Conservation (phyloP, 108 stramenopile species). For the Schizochytrium sp. region DNA sequence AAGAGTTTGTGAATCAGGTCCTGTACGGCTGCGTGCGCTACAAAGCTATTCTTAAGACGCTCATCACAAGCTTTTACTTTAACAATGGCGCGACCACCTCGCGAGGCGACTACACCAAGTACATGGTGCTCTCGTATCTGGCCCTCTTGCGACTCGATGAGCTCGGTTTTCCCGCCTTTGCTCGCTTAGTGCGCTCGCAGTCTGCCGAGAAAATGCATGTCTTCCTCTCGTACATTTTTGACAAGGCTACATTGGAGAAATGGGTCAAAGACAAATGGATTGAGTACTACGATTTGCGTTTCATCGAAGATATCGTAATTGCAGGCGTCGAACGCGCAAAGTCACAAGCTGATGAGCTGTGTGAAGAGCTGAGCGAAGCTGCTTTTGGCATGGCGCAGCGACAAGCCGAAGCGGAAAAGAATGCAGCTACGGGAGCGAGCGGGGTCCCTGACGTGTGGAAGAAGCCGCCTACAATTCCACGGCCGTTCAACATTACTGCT, state of each 20-base stretch:
- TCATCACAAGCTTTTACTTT: slow-evolving; percentile 42
- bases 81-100: slow-evolving; percentile 37
- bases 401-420: not conserved
- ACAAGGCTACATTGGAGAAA: slow-evolving; percentile 2
- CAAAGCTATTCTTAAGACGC: slow-evolving; percentile 33
- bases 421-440: not conserved
- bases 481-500: slow-evolving; percentile 27
- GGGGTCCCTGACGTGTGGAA: not conserved
- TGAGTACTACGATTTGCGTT: slow-evolving; percentile 4
- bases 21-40: slow-evolving; percentile 53
- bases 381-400: not conserved
- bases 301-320: not conserved
- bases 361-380: not conserved
- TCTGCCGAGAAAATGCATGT: slow-evolving; percentile 44
- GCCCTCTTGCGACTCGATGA: slow-evolving; percentile 51
- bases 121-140: slow-evolving; percentile 50
- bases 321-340: not conserved
- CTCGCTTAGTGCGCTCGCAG: slow-evolving; percentile 16
- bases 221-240: slow-evolving; percentile 41
- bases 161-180: slow-evolving; percentile 36
- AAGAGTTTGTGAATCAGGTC: slow-evolving; percentile 32
- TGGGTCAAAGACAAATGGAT: slow-evolving; percentile 21
- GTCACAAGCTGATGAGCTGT: not conserved
- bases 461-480: slow-evolving; percentile 29
- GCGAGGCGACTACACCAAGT: slow-evolving; percentile 45